These are phyloP conservation scores for Achaetomiella virescens DNA, from an alignment of 495 filamentous ascomycete species.

Conservation along the genomic window DNA sequence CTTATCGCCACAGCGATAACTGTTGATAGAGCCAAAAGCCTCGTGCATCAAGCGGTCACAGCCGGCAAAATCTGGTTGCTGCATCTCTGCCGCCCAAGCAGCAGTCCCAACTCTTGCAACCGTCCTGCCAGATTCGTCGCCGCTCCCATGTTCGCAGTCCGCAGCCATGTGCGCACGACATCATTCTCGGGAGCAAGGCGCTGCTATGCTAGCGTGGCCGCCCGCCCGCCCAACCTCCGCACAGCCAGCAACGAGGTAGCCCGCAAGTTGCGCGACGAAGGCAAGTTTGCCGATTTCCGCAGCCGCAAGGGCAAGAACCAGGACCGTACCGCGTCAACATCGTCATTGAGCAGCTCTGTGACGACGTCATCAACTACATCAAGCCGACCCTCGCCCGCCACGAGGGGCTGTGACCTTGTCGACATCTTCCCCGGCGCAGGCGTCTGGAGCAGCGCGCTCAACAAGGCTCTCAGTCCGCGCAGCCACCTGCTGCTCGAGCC, in stretches of 20 bases:
- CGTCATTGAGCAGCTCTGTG: conserved; percentile 53
- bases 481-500: conserved; percentile 77
- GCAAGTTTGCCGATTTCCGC: not conserved
- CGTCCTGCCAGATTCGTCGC: not conserved
- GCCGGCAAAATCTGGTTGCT: not conserved
- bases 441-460: conserved; percentile 66
- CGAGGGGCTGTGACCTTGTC: conserved; percentile 67
- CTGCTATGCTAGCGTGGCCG: not conserved
- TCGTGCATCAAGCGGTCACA: not conserved
- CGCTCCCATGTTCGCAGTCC: conserved; percentile 5
- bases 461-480: conserved; percentile 66
- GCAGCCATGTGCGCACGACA: conserved; percentile 9
- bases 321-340: conserved; percentile 41
- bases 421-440: conserved; percentile 77
- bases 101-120: not conserved
- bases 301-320: not conserved
- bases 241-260: not conserved
- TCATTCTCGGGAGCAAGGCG: not conserved
- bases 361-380: conserved; percentile 37
- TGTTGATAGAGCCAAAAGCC: no score
- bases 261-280: not conserved
- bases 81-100: not conserved
- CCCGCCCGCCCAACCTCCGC: not conserved
- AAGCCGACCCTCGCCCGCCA: conserved; percentile 51
- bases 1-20: not conserved